Conservation (phyloP, 2,329 filamentous ascomycete genomes). For the Pestalotiopsis sp. region DNA sequence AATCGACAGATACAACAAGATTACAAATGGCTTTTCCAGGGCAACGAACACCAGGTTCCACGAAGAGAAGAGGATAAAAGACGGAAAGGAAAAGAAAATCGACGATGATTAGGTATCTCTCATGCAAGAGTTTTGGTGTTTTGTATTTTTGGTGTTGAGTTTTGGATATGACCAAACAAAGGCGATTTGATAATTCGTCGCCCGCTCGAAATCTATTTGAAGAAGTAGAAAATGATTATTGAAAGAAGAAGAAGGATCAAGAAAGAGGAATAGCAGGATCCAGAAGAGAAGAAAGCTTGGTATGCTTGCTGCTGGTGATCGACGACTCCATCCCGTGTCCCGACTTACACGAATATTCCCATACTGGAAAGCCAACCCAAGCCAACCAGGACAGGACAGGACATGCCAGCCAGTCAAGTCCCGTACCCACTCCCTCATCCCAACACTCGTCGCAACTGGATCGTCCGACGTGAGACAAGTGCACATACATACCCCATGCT, state of each 20-base stretch:
- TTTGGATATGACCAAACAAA: not conserved
- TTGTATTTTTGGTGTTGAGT: not conserved
- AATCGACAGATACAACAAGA: not conserved
- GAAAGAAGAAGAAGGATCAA: not conserved
- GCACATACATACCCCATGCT: not conserved
- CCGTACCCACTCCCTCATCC: not conserved
- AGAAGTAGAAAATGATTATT: conserved; percentile 1
- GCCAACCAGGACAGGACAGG: not conserved
- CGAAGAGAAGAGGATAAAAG: conserved; percentile 2
- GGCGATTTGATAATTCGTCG: not conserved
- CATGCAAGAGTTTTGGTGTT: not conserved
- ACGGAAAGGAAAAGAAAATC: conserved; percentile 5
- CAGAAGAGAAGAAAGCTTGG: not conserved
- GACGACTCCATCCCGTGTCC: not conserved
- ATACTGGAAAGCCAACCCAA: not conserved
- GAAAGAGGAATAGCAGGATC: not conserved
- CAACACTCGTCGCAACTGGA: conserved; percentile 2
- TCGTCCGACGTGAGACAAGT: conserved; percentile 11
- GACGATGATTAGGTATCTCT: not conserved
- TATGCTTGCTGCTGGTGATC: conserved; percentile 1
- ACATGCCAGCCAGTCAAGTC: not conserved
- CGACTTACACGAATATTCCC: not conserved
- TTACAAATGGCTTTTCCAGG: conserved; percentile 8
- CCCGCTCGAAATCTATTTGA: not conserved
- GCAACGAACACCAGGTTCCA: conserved; percentile 15